Percentiles rank a stretch among this genome's conserved stretches.
Conservation (phyloP, 2,329 filamentous ascomycete genomes). For the Penicillium sp. region DNA sequence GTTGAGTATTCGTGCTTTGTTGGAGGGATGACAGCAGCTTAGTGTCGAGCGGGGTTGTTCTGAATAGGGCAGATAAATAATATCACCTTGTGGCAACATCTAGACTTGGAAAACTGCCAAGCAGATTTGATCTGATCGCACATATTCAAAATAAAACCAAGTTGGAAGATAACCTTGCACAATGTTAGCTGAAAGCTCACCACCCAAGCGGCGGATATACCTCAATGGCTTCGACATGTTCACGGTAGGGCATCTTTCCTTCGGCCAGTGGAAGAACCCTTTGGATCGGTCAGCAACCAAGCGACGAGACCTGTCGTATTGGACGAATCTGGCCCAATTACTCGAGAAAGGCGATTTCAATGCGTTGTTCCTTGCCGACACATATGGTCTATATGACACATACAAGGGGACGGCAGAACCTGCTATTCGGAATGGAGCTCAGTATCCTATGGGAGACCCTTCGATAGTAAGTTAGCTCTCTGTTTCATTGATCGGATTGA, state of each 20-base stretch:
- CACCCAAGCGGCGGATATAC: constrained; percentile 23
- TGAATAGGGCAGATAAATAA: background rate
- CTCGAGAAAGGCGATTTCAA: constrained; percentile 49
- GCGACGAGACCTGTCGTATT: constrained; percentile 42
- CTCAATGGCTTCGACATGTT: constrained; percentile 44
- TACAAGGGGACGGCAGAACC: constrained; percentile 39
- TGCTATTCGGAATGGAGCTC: constrained; percentile 31
- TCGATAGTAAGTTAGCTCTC: constrained; percentile 8
- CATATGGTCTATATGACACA: constrained; percentile 44
- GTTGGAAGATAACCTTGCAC: background rate
- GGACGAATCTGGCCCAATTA: constrained; percentile 45
- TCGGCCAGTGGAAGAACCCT: constrained; percentile 32
- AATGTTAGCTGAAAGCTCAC: background rate
- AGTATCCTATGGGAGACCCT: constrained; percentile 40
- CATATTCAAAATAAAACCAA: background rate
- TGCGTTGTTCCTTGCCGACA: constrained; percentile 49
- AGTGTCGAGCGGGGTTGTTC: background rate
- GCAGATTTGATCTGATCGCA: background rate
- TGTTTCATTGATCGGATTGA: background rate
- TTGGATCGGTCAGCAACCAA: constrained; percentile 37
- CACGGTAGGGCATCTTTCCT: constrained; percentile 38
- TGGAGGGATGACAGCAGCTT: background rate
- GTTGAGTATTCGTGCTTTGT: background rate
- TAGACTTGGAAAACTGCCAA: background rate
- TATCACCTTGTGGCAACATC: background rate